Evolutionary conservation across 2,329 filamentous ascomycete genomes (phyloP), one percentile per base, ranked within the genome.

Genomic region (Emergomyces orientalis): DNA sequence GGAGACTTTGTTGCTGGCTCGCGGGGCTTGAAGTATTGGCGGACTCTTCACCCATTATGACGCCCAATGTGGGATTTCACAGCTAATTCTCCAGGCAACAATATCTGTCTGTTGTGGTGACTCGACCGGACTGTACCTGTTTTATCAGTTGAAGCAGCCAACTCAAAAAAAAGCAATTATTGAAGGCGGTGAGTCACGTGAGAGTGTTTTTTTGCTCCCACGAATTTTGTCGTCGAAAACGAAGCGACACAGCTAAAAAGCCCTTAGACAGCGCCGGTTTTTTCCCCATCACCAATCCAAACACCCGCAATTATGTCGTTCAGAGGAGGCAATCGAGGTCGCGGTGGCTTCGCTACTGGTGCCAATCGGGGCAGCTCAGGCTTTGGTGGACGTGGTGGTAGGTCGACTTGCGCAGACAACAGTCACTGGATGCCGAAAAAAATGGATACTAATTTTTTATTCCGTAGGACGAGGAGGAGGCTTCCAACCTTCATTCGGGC

Each of bases 401-500:
- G 73, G 73, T 65, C 65, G 59, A 60, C 37, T 39, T 47, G 17
- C n/a, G 30, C 39, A 60, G 25, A 22, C n/a, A 30, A 13, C 57
- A 47, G 5, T 13, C n/a, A 19, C n/a, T 37, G 64, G 72, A 71
- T 69, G 71, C 66, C 60, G 67, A 61, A 64, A 22, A 60, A 14
- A 51, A 59, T 43, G 73, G 71, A 71, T 69, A n/a, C 74, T 74
- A 73, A 70, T 27, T 63, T 59, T 62, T 59, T 32, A 19, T 30
- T 63, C 66, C 71, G 72, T 74, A 84, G 84, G 84, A 66, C 84
- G 85, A 66, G 84, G 84, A 66, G 84, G 84, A 73, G 84, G 84
- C 64, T 86, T 82, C 73, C 81, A 84, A 67, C 81, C 78, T 68
- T 84, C 85, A 64, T 84, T 82, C 71, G 86, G 86, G 59, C 86